phyloP scores from a whole-genome alignment of 768 basidiomycete genomes.

The Suillus brevipes region DNA sequence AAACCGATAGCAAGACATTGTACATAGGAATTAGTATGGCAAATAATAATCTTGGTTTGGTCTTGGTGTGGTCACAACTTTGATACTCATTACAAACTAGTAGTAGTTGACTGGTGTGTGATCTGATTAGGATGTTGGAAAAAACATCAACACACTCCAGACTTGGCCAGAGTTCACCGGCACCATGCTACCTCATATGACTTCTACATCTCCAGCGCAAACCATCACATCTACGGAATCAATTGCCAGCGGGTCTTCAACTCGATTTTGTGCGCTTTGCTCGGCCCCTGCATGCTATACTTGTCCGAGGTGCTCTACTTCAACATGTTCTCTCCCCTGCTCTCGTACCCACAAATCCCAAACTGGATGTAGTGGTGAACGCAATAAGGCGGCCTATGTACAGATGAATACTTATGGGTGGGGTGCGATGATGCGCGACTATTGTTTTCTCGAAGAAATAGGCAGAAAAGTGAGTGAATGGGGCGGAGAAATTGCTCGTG shows the following conservation, averaged over 20 bases:
- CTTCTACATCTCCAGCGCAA: neutral
- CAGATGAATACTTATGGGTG: slow-evolving; percentile 83
- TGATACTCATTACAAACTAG: too few relatives aligned
- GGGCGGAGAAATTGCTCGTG: slow-evolving; percentile 67
- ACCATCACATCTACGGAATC: neutral
- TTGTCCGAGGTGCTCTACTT: slow-evolving; percentile 72
- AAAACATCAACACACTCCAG: neutral
- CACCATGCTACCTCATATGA: neutral
- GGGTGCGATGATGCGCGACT: slow-evolving; percentile 90
- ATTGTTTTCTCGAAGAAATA: slow-evolving; percentile 81
- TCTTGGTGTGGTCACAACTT: too few relatives aligned
- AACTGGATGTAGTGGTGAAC: slow-evolving; percentile 66
- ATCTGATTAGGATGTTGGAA: neutral
- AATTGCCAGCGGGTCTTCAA: neutral
- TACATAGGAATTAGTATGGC: too few relatives aligned
- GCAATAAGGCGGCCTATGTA: slow-evolving; percentile 72
- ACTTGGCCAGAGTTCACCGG: neutral
- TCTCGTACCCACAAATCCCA: slow-evolving; percentile 65
- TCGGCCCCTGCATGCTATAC: slow-evolving; percentile 61
- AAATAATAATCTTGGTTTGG: neutral
- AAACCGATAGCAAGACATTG: neutral
- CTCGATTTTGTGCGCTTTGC: slow-evolving; percentile 52
- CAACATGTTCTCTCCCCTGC: slow-evolving; percentile 74
- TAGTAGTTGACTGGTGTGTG: neutral
- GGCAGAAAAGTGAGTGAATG: slow-evolving; percentile 72